Conservation (phyloP, 345 rosid species). For the Chamaenerion angustifolium region DNA sequence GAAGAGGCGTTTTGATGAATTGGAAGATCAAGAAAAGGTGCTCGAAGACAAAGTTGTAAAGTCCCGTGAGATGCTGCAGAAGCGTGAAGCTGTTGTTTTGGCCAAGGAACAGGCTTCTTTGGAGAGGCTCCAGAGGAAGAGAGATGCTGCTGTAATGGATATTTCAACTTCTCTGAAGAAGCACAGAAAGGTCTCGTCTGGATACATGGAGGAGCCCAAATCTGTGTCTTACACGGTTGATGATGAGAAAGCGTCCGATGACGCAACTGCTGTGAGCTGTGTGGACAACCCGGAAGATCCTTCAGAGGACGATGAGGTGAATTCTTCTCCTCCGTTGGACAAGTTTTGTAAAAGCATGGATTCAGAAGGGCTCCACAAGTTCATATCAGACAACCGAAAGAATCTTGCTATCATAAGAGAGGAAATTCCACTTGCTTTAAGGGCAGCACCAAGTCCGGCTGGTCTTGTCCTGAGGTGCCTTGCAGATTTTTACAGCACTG, state of each 20-base stretch:
- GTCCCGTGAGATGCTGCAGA: conserved; percentile 62
- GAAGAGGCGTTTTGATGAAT: conserved; percentile 94
- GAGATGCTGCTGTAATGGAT: conserved; percentile 70
- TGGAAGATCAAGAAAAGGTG: conserved; percentile 91
- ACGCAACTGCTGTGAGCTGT: conserved; percentile 30
- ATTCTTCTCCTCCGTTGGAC: conserved; percentile 62
- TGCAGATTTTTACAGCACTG: conserved; percentile 63
- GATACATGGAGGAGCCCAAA: conserved; percentile 24
- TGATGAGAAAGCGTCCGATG: conserved; percentile 32
- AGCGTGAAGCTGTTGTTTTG: conserved; percentile 66
- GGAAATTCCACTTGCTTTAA: conserved; percentile 80
- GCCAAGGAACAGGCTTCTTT: conserved; percentile 71
- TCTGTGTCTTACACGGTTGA: conserved; percentile 16
- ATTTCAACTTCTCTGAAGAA: conserved; percentile 53
- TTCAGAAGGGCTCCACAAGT: conserved; percentile 77
- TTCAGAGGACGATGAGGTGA: conserved; percentile 46
- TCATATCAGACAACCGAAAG: conserved; percentile 96
- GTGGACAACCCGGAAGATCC: conserved; percentile 39
- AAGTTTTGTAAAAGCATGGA: conserved; percentile 84
- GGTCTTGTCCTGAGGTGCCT: conserved; percentile 66
- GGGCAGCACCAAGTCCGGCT: conserved; percentile 69
- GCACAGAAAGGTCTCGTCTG: conserved; percentile 35
- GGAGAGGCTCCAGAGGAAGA: conserved; percentile 76
- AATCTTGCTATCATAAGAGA: conserved; percentile 74
- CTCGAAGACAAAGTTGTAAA: conserved; percentile 59